Base-by-base conservation (phyloP, 345 rosid species). In the Cardamine resedifolia region DNA sequence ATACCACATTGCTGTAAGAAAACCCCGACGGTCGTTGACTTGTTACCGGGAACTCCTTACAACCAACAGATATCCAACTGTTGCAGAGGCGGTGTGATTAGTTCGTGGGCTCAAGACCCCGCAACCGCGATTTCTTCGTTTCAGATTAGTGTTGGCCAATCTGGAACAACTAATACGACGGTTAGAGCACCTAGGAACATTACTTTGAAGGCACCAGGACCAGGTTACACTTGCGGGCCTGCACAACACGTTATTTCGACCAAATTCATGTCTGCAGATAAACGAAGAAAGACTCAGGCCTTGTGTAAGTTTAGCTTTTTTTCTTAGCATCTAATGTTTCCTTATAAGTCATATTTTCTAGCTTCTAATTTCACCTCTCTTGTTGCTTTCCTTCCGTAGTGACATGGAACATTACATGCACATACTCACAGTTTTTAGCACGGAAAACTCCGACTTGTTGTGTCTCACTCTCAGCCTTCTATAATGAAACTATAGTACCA, bases 381-480 rank as follows among this genome's bases (percentile, higher is more conserved):
- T 63, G 71, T 36, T 75, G 19, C 16, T 70, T 30, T 45, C 52
- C 30, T 60, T 11, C 45, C 79, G 68, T 75, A 94, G 98, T 94
- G 96, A 91, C 98, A 31, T 91, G 98, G 98, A 90, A 94, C 58
- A 86, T 85, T 50, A 84, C 96, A 1, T 94, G 98, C 75, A 88
- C 88, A 21, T 91, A 89, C 66, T 94, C 98, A 1, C 98, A 94
- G 72, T 85, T 89, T 72, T 83, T 89, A 49, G 89, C 95, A 49
- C 86, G 76, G 61, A 87, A 80, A 72, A 77, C 88, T 34, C 98
- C 96, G 4, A 82, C 88, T 64, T 94, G 97, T 74, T 94, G 98
- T 36, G 97, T 91, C 55, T 94, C 98, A 2, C 90, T 94, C 61
- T 88, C 98, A 49, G 83, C 97, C 18, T 94, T 94, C 85, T 89